Conservation (phyloP, 805 yeast species). For the Zygoascus flipseniorum region DNA sequence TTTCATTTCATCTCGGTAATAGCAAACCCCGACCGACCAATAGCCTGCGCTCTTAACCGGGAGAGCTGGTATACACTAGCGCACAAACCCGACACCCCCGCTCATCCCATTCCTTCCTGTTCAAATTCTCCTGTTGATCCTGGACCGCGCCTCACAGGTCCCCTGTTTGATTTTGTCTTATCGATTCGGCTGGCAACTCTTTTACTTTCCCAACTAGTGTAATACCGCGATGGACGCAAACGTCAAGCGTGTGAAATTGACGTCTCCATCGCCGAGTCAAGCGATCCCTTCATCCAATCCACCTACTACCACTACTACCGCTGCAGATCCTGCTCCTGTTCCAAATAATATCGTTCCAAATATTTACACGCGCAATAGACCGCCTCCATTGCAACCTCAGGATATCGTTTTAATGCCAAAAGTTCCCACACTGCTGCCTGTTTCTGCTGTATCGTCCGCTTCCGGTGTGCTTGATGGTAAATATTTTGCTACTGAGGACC, state of each 20-base stretch:
- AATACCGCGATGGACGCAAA: not conserved
- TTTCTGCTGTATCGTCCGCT: not conserved
- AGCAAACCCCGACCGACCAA: no score
- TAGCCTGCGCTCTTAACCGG: no score
- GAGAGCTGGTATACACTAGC: no score
- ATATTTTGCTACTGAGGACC: constrained; percentile 53
- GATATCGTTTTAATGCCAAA: constrained; percentile 10
- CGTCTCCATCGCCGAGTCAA: not conserved
- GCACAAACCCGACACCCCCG: no score
- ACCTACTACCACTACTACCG: not conserved
- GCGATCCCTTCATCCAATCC: not conserved
- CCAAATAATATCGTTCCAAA: not conserved
- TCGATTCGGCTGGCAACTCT: no score
- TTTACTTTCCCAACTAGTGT: no score
- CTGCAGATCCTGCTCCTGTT: not conserved
- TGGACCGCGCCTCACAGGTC: no score
- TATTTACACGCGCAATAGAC: constrained; percentile 3
- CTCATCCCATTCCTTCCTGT: no score
- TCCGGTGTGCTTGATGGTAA: not conserved
- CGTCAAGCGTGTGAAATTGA: not conserved
- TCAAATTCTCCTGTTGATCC: no score
- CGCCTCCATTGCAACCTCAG: constrained; percentile 13
- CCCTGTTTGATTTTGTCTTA: no score
- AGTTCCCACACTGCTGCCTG: constrained; percentile 7
- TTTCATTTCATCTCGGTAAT: no score